Base-by-base conservation (phyloP, 2,329 filamentous ascomycete species). In the Sarocladium kiliense region DNA sequence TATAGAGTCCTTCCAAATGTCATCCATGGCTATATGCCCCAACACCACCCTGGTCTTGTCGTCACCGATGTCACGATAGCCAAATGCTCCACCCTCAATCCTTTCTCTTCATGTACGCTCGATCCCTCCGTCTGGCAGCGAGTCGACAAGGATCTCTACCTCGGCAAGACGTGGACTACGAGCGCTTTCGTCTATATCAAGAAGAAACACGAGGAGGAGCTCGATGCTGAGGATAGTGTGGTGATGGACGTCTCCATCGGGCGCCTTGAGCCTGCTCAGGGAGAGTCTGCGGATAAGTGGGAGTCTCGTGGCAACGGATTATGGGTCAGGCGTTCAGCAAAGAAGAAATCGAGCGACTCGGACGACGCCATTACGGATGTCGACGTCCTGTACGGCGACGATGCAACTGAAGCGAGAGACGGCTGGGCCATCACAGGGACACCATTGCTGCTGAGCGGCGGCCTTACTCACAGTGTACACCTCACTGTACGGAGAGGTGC, bases 141-240 rank as follows among this genome's bases (percentile, higher is more conserved):
- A 50, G 77, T 97, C 59, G 88, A 96, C 61, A 97, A 96, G 73
- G 91, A 97, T 66, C 79, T 97, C 0, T 94, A 91, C 67, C 80
- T 97, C 18, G 84, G 84, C 58, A 82, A 81, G 57, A 81, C 85
- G 53, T 90, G 89, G 83, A 78, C 89, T 42, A 82, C 83, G 26
- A 88, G 81, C 66, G 91, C 90, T 30, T 97, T 89, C 68, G 70
- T 97, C 25, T 88, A 92, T 66, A 82, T 96, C 58, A 84, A 88
- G 70, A 82, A 89, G 60, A 94, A 92, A 77, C 86, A 87, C 63
- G 91, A 96, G 74, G 88, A 93, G 68, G 89, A 96, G 58, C 80
- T 96, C 44, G 78, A 77, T 2, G 73, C 82, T 0, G 80, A 85
- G 1, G 91, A 96, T 66, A 87, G 82, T 67, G 86, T 97, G 19